phyloP scores from a whole-genome alignment of 495 filamentous ascomycete genomes.

The Acidiella bohemica region DNA sequence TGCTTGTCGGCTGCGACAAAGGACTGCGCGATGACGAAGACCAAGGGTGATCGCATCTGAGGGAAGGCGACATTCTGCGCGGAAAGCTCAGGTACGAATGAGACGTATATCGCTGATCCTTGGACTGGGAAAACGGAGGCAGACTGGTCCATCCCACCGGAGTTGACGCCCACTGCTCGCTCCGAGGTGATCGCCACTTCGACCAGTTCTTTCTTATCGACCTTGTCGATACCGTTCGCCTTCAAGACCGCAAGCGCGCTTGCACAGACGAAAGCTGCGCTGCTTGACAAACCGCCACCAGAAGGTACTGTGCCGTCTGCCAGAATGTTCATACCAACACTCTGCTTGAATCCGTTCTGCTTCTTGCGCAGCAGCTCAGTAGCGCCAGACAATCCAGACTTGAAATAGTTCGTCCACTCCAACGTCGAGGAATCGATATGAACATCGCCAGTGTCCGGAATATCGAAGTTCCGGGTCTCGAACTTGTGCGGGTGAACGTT shows the following conservation, averaged over 20 bases:
- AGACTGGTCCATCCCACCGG: conserved; percentile 96
- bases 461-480: conserved; percentile 57
- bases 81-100: conserved; percentile 67
- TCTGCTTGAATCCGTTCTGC: conserved; percentile 35
- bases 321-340: conserved; percentile 72
- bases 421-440: conserved; percentile 33
- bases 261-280: conserved; percentile 85
- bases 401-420: conserved; percentile 99
- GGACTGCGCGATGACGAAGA: conserved; percentile 86
- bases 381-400: conserved; percentile 72
- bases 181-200: conserved; percentile 90
- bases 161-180: conserved; percentile 88
- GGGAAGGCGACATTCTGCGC: conserved; percentile 76
- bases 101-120: conserved; percentile 78
- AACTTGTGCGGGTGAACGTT: conserved; percentile 72
- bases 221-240: conserved; percentile 63
- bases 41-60: conserved; percentile 63
- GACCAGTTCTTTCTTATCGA: conserved; percentile 79
- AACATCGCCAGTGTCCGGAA: conserved; percentile 39
- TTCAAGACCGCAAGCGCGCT: conserved; percentile 78
- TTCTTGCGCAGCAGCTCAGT: conserved; percentile 64
- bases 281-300: conserved; percentile 83
- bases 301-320: conserved; percentile 85
- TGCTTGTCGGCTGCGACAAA: conserved; percentile 92
- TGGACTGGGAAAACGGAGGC: conserved; percentile 83